Evolutionary conservation across 179 eudicot species (phyloP).

Genomic region (Corrigiola litoralis): DNA sequence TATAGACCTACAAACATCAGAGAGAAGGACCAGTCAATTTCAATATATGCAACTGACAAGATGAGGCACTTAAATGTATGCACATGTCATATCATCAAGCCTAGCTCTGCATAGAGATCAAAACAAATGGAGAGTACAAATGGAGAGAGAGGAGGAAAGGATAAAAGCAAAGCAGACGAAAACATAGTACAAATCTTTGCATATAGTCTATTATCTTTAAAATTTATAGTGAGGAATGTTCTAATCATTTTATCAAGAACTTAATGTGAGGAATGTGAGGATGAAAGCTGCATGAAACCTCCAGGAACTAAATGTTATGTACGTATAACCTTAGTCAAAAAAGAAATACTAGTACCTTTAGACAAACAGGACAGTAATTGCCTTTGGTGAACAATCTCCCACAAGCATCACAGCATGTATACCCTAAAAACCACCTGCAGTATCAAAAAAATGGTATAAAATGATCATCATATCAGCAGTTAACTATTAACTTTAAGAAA

Average conservation of each 20-base stretch:
- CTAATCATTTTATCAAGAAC: too few relatives aligned
- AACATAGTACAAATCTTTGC: too few relatives aligned
- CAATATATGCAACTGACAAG: not conserved
- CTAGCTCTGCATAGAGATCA: not conserved
- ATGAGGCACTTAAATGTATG: not conserved
- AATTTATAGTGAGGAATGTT: too few relatives aligned
- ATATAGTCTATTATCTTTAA: too few relatives aligned
- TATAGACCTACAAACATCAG: conserved; percentile 62
- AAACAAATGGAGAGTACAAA: not conserved
- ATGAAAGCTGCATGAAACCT: not conserved
- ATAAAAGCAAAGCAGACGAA: too few relatives aligned
- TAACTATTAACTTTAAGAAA: too few relatives aligned
- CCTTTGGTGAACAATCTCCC: conserved; percentile 96
- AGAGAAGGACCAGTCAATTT: conserved; percentile 4
- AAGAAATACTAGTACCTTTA: conserved; percentile 56
- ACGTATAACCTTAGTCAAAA: not conserved
- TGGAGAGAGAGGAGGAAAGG: not conserved
- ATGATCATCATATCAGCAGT: too few relatives aligned
- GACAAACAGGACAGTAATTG: conserved; percentile 92
- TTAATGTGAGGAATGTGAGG: too few relatives aligned
- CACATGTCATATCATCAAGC: not conserved
- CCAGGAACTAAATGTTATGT: not conserved
- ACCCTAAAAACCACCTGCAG: conserved; percentile 93
- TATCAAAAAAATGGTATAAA: not conserved
- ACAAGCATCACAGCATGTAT: conserved; percentile 98